Evolutionary conservation across 202 grass and related monocot species (phyloP), one percentile per base, ranked within the genome.

Genomic region (Schoenoplectus tabernaemontani): DNA sequence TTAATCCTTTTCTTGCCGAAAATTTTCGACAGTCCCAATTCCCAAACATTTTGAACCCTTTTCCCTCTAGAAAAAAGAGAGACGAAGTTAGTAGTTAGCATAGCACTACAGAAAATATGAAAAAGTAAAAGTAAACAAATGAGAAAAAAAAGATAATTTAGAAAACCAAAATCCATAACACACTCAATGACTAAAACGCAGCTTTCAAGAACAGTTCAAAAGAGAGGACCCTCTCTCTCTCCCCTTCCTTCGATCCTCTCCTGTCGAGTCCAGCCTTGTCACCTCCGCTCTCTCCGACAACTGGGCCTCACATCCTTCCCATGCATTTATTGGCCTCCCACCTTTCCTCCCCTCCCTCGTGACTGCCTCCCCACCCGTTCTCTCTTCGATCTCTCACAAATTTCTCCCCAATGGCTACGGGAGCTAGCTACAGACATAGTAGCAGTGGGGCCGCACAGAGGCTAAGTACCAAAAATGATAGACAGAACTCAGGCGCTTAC

Each of bases 381-480:
- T 51, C 28, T 72, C 64, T 63, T 13, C 79, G 15, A 64, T 34
- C 68, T 81, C 66, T 43, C 32, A 26, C 76, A 2, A 28, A 38
- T 37, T 67, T 15, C 33, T 75, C 57, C 70, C 16, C 8, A 62
- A 67, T 66, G 82, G 24, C 81, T 84, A 91, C 88, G 70, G 84
- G 64, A 83, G 79, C 87, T 70, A 88, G 88, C 13, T 17, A 20
- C 58, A 86, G 86, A 71, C 89, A 86, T 19, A 90, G 92, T 54
- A 87, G 87, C 56, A 82, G 84, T 34, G 89, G 86, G 30, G 78
- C n/a, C 43, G 82, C 81, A 0, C 16, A 76, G 44, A 91, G 92
- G 82, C 50, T 89, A 39, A 70, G 71, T 60, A 38, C 60, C 26
- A 99, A 93, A 86, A 81, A 89, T 60, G 95, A 97, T 70, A 65